These are phyloP conservation scores for Pichia cactophila DNA, from an alignment of 1,139 yeast species.

Conservation along the genomic window DNA sequence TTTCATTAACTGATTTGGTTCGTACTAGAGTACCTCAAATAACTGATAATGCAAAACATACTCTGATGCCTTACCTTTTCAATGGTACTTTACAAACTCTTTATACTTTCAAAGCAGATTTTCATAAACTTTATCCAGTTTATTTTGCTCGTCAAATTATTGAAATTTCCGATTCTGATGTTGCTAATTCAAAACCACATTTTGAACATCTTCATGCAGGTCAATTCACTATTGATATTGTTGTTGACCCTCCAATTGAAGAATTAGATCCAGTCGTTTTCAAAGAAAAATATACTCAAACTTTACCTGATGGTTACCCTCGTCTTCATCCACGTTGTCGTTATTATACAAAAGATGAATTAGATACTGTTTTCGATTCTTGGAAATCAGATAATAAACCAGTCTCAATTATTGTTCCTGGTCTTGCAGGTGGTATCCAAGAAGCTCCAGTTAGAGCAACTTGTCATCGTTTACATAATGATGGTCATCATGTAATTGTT, in stretches of 20 bases:
- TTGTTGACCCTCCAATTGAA: constrained; percentile 33
- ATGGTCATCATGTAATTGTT: constrained; percentile 57
- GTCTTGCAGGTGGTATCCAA: constrained; percentile 88
- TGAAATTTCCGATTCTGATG: constrained; percentile 37
- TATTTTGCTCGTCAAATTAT: constrained; percentile 74
- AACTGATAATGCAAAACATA: constrained; percentile 38
- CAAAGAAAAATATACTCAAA: constrained; percentile 39
- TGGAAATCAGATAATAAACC: constrained; percentile 41
- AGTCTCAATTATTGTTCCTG: constrained; percentile 66
- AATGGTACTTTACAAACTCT: constrained; percentile 75
- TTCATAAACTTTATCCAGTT: constrained; percentile 45
- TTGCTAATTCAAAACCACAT: constrained; percentile 4
- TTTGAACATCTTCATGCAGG: constrained; percentile 38
- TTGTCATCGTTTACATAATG: constrained; percentile 32
- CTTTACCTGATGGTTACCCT: constrained; percentile 65
- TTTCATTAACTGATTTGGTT: constrained; percentile 35
- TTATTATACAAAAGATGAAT: constrained; percentile 49
- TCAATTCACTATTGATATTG: constrained; percentile 72
- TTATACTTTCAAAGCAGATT: constrained; percentile 51
- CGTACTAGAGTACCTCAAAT: constrained; percentile 38
- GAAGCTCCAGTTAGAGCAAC: constrained; percentile 76
- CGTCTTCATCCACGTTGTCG: constrained; percentile 73
- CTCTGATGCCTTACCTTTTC: constrained; percentile 56
- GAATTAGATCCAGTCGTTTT: constrained; percentile 38
- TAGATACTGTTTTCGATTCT: constrained; percentile 22